These are phyloP conservation scores for Emiliania huxleyi DNA, from an alignment of 78 protist genomes.

Conservation along the genomic window DNA sequence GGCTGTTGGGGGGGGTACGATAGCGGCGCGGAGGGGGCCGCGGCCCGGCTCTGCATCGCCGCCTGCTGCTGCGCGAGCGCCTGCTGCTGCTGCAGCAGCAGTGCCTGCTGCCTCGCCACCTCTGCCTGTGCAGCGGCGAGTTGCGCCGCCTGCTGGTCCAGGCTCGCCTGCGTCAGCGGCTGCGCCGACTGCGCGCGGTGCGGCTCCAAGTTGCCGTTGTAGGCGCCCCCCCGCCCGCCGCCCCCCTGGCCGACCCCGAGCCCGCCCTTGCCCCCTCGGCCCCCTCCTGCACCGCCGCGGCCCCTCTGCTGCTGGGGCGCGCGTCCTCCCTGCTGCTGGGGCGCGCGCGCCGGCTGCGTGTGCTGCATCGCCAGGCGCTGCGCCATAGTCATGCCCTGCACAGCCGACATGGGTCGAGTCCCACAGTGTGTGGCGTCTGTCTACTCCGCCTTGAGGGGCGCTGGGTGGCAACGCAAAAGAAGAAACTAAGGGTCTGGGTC, in stretches of 20 bases:
- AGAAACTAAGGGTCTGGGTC: too few species aligned
- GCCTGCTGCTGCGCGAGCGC: not conserved
- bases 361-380: not conserved
- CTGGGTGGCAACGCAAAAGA: too few species aligned
- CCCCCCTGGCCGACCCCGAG: not conserved
- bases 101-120: not conserved
- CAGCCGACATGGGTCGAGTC: too few species aligned
- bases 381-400: not conserved
- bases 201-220: not conserved
- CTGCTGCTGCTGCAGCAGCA: not conserved
- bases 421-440: too few species aligned
- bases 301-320: not conserved
- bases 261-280: not conserved
- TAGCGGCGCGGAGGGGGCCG: not conserved
- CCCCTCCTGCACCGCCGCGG: too few species aligned
- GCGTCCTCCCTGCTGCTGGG: not conserved
- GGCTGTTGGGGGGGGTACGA: not conserved
- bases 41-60: not conserved
- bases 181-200: not conserved
- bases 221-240: not conserved
- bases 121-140: not conserved
- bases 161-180: not conserved
- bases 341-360: not conserved
- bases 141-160: not conserved
- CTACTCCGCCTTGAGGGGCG: too few species aligned